A percentile compares a stretch with the other conserved stretches of the same genome.
Evolutionary conservation across 2,329 filamentous ascomycete genomes (phyloP).

Genomic region (Verticillium tricorpus): DNA sequence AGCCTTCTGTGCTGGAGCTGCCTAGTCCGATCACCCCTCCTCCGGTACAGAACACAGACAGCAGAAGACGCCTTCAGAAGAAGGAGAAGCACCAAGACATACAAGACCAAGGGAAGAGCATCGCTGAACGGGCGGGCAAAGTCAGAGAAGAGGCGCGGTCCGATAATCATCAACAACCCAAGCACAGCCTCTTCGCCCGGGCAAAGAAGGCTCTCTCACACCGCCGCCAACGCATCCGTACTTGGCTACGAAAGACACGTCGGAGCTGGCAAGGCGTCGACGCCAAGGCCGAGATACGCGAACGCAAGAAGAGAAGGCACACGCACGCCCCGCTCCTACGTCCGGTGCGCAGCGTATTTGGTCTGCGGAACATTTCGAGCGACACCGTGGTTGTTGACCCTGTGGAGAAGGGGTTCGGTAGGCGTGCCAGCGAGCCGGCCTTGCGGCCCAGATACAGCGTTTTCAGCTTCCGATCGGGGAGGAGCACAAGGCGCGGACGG

Average conservation of each 20-base stretch:
- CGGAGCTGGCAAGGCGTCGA: neutral
- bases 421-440: neutral
- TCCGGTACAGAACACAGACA: neutral
- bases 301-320: neutral
- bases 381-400: neutral
- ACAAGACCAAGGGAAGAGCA: neutral
- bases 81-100: neutral
- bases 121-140: neutral
- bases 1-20: neutral
- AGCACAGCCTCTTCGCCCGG: neutral
- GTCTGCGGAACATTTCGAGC: neutral
- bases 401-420: neutral
- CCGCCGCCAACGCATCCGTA: neutral
- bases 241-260: neutral
- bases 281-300: neutral
- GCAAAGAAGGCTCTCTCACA: neutral
- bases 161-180: neutral
- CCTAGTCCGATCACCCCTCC: neutral
- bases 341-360: neutral
- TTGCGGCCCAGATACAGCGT: neutral
- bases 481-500: neutral
- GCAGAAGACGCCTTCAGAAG: neutral
- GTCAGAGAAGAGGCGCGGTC: too few relatives aligned
- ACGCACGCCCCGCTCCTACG: neutral
- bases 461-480: neutral